phyloP scores from a whole-genome alignment of 192 early-diverging fungal species.

The Dissophora globulifera region DNA sequence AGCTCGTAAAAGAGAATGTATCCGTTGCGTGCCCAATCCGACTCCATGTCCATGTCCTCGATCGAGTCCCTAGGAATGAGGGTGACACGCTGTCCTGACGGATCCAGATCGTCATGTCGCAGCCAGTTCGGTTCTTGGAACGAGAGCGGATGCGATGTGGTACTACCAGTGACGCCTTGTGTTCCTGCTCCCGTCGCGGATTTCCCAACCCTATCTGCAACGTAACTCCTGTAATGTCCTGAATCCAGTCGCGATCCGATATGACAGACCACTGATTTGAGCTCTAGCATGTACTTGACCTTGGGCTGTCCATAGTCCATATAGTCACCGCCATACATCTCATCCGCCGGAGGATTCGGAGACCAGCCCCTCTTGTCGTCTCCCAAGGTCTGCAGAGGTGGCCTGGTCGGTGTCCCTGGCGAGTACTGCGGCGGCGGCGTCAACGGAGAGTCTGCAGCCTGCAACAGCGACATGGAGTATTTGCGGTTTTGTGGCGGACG shows the following conservation, averaged over 20 bases:
- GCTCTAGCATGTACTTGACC: slow-evolving; percentile 61
- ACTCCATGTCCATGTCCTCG: slow-evolving; percentile 50
- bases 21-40: slow-evolving; percentile 57
- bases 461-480: slow-evolving; percentile 37
- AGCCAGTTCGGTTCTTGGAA: slow-evolving; percentile 57
- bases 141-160: slow-evolving; percentile 9
- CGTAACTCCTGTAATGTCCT: slow-evolving; percentile 68
- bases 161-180: no score
- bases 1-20: slow-evolving; percentile 77
- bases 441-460: slow-evolving; percentile 26
- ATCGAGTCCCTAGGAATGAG: slow-evolving; percentile 17
- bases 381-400: slow-evolving; percentile 16
- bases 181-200: slow-evolving; percentile 2
- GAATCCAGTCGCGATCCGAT: slow-evolving; percentile 55
- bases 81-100: slow-evolving; percentile 58
- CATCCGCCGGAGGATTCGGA: slow-evolving; percentile 15
- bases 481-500: slow-evolving; percentile 19
- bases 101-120: slow-evolving; percentile 71
- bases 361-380: slow-evolving; percentile 30
- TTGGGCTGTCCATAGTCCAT: slow-evolving; percentile 53
- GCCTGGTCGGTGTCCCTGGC: slow-evolving; percentile 10
- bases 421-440: slow-evolving; percentile 45
- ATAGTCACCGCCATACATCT: background rate
- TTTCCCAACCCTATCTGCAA: slow-evolving; percentile 33
- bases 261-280: slow-evolving; percentile 69